These are phyloP conservation scores for Pugionium cornutum DNA, from an alignment of 345 rosid genomes.

Conservation along the genomic window DNA sequence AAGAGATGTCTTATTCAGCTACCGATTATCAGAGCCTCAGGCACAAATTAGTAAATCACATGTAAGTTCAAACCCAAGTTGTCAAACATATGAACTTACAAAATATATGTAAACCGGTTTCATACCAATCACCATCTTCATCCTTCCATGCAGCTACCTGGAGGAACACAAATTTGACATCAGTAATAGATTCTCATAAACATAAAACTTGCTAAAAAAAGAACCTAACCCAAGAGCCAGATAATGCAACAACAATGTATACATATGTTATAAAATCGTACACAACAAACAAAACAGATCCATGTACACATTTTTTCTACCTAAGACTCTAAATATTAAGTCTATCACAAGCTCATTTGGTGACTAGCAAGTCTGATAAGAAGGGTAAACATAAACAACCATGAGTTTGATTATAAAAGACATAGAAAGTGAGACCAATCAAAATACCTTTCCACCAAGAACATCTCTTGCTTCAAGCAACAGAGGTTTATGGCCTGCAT, in stretches of 20 bases:
- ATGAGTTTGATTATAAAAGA: neutral
- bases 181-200: neutral
- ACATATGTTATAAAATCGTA: neutral
- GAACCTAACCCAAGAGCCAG: slow-evolving; percentile 12
- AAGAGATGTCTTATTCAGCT: neutral
- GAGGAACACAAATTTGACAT: slow-evolving; percentile 23
- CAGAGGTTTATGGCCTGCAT: slow-evolving; percentile 89
- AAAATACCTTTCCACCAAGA: slow-evolving; percentile 90
- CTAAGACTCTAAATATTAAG: slow-evolving; percentile 12
- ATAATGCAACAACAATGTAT: slow-evolving; percentile 11
- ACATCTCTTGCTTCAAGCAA: slow-evolving; percentile 88
- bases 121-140: slow-evolving; percentile 93
- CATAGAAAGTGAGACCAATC: slow-evolving; percentile 12
- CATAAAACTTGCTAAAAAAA: slow-evolving; percentile 1
- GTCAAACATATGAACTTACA: slow-evolving; percentile 54
- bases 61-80: neutral
- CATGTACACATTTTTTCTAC: neutral
- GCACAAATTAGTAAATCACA: neutral
- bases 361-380: neutral
- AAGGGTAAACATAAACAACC: neutral
- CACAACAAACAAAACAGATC: slow-evolving; percentile 6
- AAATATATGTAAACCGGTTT: slow-evolving; percentile 91
- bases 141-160: slow-evolving; percentile 98
- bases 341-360: neutral
- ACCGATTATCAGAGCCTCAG: neutral